Base-by-base conservation (phyloP, 441 rosid genomes). In the Erodium moschatum region DNA sequence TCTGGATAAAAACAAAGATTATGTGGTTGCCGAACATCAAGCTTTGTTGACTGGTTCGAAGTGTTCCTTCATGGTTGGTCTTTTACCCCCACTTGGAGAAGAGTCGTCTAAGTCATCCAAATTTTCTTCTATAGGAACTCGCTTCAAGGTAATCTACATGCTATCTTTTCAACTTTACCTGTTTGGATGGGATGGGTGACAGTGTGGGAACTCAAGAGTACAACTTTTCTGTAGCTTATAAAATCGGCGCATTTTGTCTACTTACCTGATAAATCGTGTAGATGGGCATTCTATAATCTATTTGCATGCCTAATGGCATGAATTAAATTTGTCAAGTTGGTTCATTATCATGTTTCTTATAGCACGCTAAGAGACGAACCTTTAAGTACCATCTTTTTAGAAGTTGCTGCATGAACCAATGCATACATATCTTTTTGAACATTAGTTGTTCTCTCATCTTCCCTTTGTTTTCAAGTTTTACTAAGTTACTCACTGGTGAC, bases 11-110 rank as follows among this genome's bases (percentile, higher is more conserved):
- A 95, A 95, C 83, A 95, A 95, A 80, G 99, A 95, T 80, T 95
- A 95, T 74, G 96, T 95, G 27, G 98, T 95, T 79, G 99, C 99
- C 63, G 99, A 95, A 78, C 99, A 95, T 85, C 99, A 95, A 73
- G 97, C 76, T 85, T 88, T 95, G 70, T 83, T 95, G 86, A 81
- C 85, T 10, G 96, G 93, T 72, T 92, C 99, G 48, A 79, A 70
- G 67, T 88, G 92, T 81, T 69, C 86, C 72, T 95, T 95, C 68
- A 97, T 85, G 76, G 86, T 91, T 18, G 81, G 90, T 74, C 85
- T 95, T 46, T 87, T 92, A 82, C 99, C 98, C 76, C 97, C 87
- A 68, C 87, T 85, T 70, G 86, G 92, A 65, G 97, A 87, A 80
- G 98, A 95, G 77, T 78, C 98, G 67, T 95, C 98, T 24, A 95